Conservation (phyloP, 371 early-diverging fungal genomes). For the Haplosporangium sp. region DNA sequence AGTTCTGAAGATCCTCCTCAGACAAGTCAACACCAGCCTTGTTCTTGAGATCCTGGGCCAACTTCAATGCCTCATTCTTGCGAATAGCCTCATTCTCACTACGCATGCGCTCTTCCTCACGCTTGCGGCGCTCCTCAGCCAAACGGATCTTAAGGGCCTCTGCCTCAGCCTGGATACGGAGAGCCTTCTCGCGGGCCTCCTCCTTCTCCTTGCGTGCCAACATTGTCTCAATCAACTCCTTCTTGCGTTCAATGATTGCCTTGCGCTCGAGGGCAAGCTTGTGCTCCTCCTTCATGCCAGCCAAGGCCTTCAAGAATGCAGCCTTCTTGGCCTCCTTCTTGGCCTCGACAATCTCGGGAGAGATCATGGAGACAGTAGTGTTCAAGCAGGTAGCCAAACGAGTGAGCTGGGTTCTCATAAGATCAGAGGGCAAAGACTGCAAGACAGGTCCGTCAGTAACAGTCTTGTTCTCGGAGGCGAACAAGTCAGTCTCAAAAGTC, state of each 20-base stretch:
- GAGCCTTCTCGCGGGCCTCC: conserved; percentile 80
- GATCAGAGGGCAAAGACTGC: conserved; percentile 88
- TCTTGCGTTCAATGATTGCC: conserved; percentile 90
- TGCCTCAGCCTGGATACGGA: conserved; percentile 81
- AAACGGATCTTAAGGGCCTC: conserved; percentile 88
- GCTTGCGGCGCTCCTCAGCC: conserved; percentile 86
- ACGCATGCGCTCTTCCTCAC: conserved; percentile 87
- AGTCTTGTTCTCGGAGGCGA: conserved; percentile 72
- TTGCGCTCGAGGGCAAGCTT: conserved; percentile 81
- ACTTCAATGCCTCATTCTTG: conserved; percentile 86
- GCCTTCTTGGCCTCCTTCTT: conserved; percentile 73
- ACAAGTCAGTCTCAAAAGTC: conserved; percentile 90
- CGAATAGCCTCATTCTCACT: conserved; percentile 85
- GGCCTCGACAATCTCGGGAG: conserved; percentile 78
- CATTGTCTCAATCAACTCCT: conserved; percentile 89
- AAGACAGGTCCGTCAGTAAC: conserved; percentile 87
- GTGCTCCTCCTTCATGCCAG: conserved; percentile 86
- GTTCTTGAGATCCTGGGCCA: conserved; percentile 86
- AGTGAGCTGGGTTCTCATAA: conserved; percentile 87
- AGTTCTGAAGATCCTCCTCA: conserved; percentile 83
- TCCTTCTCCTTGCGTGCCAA: conserved; percentile 83
- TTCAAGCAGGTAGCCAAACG: conserved; percentile 83
- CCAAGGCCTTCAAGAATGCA: conserved; percentile 73
- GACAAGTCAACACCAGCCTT: conserved; percentile 86
- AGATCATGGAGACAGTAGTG: conserved; percentile 87